Percentiles rank a stretch among this genome's conserved stretches.
phyloP scores from a whole-genome alignment of 257 asterid genomes.

The Fraxinus excelsior region DNA sequence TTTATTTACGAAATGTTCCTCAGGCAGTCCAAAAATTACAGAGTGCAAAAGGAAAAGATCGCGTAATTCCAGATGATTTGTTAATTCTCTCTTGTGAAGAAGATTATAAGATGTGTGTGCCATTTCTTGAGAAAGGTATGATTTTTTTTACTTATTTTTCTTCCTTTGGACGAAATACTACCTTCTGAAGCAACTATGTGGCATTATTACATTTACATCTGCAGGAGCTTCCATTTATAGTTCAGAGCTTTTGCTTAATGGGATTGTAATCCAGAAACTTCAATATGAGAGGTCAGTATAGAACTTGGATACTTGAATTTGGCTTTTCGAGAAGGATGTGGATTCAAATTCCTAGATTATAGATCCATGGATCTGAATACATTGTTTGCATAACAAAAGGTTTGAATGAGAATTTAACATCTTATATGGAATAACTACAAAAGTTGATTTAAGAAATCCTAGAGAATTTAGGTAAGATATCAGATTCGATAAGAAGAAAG shows the following conservation, averaged over 20 bases:
- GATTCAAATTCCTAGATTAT: not conserved
- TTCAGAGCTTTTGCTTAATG: conserved; percentile 79
- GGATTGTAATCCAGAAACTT: conserved; percentile 68
- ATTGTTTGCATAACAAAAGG: not conserved
- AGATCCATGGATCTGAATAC: conserved; percentile 9
- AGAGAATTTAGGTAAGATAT: not conserved
- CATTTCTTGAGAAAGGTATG: conserved; percentile 65
- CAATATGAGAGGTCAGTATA: conserved; percentile 61
- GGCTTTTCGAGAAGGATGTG: not conserved
- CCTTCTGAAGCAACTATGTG: conserved; percentile 23
- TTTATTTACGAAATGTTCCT: conserved; percentile 14
- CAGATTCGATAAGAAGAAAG: not conserved
- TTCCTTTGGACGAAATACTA: conserved; percentile 2
- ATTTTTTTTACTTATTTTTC: conserved; percentile 7
- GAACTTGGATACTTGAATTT: not conserved
- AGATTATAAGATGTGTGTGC: conserved; percentile 55
- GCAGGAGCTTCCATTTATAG: conserved; percentile 66
- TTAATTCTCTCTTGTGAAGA: conserved; percentile 62
- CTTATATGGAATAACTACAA: conserved; percentile 2
- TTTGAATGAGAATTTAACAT: conserved; percentile 14
- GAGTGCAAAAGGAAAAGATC: conserved; percentile 24
- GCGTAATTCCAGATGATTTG: conserved; percentile 39
- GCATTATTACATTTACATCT: conserved; percentile 22
- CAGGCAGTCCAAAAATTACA: conserved; percentile 50
- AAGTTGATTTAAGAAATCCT: conserved; percentile 7